phyloP scores from a whole-genome alignment of 139 green algal species.

The Closterium sp. region DNA sequence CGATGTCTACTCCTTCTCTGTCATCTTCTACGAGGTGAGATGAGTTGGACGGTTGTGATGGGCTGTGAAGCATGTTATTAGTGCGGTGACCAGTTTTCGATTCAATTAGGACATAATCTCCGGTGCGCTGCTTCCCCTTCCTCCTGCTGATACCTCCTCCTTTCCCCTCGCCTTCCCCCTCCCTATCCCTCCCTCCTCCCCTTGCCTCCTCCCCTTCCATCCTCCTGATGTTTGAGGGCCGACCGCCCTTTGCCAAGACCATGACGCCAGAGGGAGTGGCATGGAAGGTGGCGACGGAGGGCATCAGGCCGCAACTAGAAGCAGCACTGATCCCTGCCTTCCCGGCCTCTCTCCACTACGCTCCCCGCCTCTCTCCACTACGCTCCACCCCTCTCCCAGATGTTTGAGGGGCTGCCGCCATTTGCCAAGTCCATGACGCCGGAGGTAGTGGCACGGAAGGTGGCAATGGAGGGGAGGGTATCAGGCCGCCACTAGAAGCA shows the following conservation, averaged over 20 bases:
- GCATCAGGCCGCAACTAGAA: neutral
- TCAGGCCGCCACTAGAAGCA: neutral
- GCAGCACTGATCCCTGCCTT: too few species aligned
- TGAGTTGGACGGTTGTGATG: too few species aligned
- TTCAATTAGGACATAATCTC: too few species aligned
- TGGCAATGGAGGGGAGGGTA: conserved; percentile 10
- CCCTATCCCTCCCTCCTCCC: neutral
- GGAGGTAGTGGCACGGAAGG: neutral
- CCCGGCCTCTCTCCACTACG: too few species aligned
- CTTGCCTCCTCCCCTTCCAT: neutral
- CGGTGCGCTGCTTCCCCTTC: too few species aligned
- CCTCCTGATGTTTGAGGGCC: conserved; percentile 16
- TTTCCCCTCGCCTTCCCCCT: neutral
- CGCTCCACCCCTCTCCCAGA: neutral
- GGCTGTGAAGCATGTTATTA: too few species aligned
- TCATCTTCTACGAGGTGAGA: conserved; percentile 58
- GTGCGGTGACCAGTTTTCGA: too few species aligned
- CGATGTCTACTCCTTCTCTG: conserved; percentile 61
- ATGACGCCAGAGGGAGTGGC: conserved; percentile 13
- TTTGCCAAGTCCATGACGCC: conserved; percentile 13
- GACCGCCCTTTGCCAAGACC: conserved; percentile 10
- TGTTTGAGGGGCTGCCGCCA: conserved; percentile 14
- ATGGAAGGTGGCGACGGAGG: conserved; percentile 11
- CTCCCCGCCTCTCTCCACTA: too few species aligned
- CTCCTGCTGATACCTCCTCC: too few species aligned